phyloP scores from a whole-genome alignment of 2,329 filamentous ascomycete genomes.

The Lizonia empirigonia region DNA sequence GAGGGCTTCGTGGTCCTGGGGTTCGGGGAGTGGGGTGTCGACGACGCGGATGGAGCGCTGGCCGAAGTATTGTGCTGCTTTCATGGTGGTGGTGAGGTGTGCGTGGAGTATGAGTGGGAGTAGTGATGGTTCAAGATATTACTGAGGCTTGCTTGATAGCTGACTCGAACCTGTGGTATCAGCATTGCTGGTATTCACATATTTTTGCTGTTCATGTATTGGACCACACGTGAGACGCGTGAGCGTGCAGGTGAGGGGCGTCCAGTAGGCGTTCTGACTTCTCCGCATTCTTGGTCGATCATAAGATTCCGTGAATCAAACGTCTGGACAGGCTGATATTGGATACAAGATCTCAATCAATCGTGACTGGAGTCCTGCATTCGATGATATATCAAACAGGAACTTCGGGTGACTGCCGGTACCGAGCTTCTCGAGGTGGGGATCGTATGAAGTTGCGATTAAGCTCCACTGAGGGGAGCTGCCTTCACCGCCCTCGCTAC shows the following conservation, averaged over 20 bases:
- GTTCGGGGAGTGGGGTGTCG: conserved; percentile 29
- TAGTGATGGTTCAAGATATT: neutral
- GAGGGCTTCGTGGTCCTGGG: conserved; percentile 32
- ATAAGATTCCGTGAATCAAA: neutral
- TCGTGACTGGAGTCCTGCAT: too few species aligned
- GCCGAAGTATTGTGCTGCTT: conserved; percentile 41
- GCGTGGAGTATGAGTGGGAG: neutral
- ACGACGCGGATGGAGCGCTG: conserved; percentile 33
- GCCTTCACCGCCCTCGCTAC: conserved; percentile 12
- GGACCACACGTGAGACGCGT: neutral
- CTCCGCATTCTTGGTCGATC: neutral
- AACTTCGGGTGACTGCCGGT: too few species aligned
- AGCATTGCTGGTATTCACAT: neutral
- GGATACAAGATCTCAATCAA: neutral
- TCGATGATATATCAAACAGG: too few species aligned
- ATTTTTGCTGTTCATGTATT: neutral
- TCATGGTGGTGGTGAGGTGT: conserved; percentile 28
- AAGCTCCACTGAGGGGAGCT: conserved; percentile 13
- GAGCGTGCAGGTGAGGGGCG: neutral
- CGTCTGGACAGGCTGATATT: neutral
- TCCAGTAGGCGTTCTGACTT: neutral
- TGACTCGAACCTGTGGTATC: neutral
- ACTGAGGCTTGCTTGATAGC: neutral
- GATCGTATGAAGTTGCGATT: neutral
- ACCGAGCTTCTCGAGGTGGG: neutral